phyloP scores from a whole-genome alignment of 2,329 filamentous ascomycete genomes.

The Ceratocystis destructans region DNA sequence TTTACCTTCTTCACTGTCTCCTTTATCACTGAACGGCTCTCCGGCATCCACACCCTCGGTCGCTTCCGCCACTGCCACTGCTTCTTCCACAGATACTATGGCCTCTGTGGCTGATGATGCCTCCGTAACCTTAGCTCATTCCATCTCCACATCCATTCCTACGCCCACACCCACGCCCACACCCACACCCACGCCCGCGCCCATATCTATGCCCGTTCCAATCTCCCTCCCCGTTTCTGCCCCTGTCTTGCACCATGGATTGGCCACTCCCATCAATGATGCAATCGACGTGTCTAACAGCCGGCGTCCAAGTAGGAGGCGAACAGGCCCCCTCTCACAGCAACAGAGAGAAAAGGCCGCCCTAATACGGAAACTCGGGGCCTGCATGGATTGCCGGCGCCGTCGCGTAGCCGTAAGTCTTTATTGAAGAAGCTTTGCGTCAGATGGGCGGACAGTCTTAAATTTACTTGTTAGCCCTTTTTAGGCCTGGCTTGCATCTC shows the following conservation, averaged over 20 bases:
- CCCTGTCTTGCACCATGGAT: constrained; percentile 32
- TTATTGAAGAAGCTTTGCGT: not conserved
- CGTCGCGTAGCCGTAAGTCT: constrained; percentile 44
- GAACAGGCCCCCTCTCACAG: constrained; percentile 45
- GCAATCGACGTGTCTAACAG: constrained; percentile 39
- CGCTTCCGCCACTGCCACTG: not conserved
- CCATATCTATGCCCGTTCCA: constrained; percentile 21
- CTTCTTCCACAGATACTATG: not conserved
- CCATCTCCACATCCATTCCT: not conserved
- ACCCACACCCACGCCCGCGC: not conserved
- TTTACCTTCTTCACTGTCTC: not conserved
- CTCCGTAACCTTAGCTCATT: not conserved
- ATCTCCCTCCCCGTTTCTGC: constrained; percentile 34
- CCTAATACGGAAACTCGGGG: constrained; percentile 45
- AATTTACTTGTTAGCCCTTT: not conserved
- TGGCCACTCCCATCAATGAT: constrained; percentile 35
- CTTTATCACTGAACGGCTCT: not conserved
- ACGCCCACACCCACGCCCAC: not conserved
- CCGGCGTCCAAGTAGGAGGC: constrained; percentile 42
- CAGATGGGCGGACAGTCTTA: not conserved
- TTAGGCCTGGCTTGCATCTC: not conserved
- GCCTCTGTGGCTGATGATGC: not conserved
- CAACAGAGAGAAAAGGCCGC: constrained; percentile 46
- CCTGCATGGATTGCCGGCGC: constrained; percentile 42
- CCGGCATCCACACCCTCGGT: not conserved